Percentiles rank a stretch among this genome's conserved stretches.
Evolutionary conservation across 2,329 filamentous ascomycete genomes (phyloP).

Genomic region (Claviceps capensis): DNA sequence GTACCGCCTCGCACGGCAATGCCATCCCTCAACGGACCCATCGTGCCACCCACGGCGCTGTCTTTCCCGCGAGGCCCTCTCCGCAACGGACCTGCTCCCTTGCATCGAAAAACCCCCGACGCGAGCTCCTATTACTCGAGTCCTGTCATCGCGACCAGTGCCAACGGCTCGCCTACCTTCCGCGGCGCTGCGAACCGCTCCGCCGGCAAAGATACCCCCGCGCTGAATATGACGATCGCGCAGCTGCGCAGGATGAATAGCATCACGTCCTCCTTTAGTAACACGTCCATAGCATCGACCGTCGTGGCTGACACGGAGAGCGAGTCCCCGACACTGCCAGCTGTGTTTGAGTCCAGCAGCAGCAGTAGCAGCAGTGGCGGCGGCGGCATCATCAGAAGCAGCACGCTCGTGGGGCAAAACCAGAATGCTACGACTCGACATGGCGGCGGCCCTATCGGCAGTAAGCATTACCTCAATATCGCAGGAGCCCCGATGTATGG

Average conservation of each 20-base stretch:
- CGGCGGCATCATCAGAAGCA: not conserved
- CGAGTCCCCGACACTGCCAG: constrained; percentile 26
- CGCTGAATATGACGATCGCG: constrained; percentile 30
- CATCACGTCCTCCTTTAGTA: constrained; percentile 31
- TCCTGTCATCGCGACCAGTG: constrained; percentile 5
- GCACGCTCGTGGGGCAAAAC: too few relatives aligned
- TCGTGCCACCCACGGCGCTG: constrained; percentile 15
- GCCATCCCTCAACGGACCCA: constrained; percentile 14
- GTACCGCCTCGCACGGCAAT: constrained; percentile 17
- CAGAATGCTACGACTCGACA: too few relatives aligned
- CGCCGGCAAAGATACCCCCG: constrained; percentile 7
- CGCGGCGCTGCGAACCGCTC: constrained; percentile 10
- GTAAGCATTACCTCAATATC: constrained; percentile 33
- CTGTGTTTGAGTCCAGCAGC: constrained; percentile 24
- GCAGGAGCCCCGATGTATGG: constrained; percentile 8
- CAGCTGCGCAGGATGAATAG: constrained; percentile 46
- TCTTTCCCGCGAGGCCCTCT: constrained; percentile 14
- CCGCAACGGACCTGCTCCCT: constrained; percentile 8
- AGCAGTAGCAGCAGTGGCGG: constrained; percentile 6
- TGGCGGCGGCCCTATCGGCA: constrained; percentile 19
- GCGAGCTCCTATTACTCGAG: constrained; percentile 15
- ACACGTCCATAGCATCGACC: constrained; percentile 21
- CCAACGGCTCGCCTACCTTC: constrained; percentile 12
- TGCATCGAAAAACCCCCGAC: constrained; percentile 12
- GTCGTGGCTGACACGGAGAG: constrained; percentile 14